These are phyloP conservation scores for Boletus speciosus DNA, from an alignment of 768 basidiomycete species.

Conservation along the genomic window DNA sequence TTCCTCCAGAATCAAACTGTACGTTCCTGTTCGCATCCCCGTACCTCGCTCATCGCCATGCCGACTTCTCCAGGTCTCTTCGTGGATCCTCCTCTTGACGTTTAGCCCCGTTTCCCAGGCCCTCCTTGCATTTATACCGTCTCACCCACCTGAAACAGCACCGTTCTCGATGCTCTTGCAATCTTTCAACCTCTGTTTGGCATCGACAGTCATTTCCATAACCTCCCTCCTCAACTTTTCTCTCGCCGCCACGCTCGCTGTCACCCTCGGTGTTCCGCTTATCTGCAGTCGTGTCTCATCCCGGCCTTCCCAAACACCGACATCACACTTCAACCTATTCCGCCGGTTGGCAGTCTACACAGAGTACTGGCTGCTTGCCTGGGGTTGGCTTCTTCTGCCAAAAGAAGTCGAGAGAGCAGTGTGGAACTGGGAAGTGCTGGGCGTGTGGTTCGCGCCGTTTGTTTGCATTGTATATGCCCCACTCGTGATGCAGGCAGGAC, in stretches of 20 bases:
- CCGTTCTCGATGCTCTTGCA: slow-evolving; percentile 55
- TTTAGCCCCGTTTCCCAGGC: slow-evolving; percentile 33
- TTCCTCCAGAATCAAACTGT: slow-evolving; percentile 45
- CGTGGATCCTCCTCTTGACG: slow-evolving; percentile 26
- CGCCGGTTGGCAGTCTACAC: slow-evolving; percentile 17
- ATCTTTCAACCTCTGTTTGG: slow-evolving; percentile 73
- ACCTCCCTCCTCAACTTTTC: slow-evolving; percentile 91
- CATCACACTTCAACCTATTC: slow-evolving; percentile 25
- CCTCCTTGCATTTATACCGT: slow-evolving; percentile 29
- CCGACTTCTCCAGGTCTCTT: slow-evolving; percentile 27
- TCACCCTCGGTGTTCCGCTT: slow-evolving; percentile 66
- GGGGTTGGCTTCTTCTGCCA: slow-evolving; percentile 55
- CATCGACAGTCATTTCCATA: slow-evolving; percentile 83
- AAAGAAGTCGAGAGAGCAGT: slow-evolving; percentile 49
- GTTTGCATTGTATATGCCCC: slow-evolving; percentile 77
- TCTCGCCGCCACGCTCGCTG: slow-evolving; percentile 69
- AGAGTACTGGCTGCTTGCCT: slow-evolving; percentile 45
- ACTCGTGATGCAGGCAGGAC: slow-evolving; percentile 65
- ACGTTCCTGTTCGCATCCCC: slow-evolving; percentile 9
- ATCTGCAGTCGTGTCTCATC: slow-evolving; percentile 40
- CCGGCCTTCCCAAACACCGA: slow-evolving; percentile 7
- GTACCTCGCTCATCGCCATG: slow-evolving; percentile 15
- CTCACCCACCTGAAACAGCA: slow-evolving; percentile 28
- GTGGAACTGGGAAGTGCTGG: slow-evolving; percentile 76
- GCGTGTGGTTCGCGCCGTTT: slow-evolving; percentile 82